These are phyloP conservation scores for Colletotrichum sp. DNA, from an alignment of 2,329 filamentous ascomycete species.

Conservation along the genomic window DNA sequence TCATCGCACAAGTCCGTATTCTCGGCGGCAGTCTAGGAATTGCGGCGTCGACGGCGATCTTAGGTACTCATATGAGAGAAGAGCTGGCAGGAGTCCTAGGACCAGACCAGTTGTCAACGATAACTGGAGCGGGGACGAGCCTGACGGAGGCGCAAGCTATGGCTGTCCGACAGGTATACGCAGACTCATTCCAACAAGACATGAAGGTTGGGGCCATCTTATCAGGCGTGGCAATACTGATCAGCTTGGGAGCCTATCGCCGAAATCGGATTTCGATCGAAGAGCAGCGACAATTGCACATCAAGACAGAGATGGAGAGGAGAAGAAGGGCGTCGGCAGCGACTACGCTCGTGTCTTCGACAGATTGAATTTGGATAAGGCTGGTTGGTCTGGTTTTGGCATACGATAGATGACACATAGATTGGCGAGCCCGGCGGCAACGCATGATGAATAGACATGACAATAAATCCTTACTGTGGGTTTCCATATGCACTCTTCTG, in stretches of 20 bases:
- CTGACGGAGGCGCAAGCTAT: constrained; percentile 33
- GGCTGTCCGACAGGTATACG: constrained; percentile 43
- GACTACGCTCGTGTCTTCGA: constrained; percentile 15
- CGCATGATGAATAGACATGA: background rate
- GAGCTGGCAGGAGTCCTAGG: constrained; percentile 33
- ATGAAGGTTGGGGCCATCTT: constrained; percentile 52
- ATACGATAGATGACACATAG: background rate
- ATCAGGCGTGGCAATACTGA: constrained; percentile 43
- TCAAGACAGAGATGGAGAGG: constrained; percentile 2
- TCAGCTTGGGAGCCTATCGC: constrained; percentile 44
- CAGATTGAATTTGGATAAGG: background rate
- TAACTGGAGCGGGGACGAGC: constrained; percentile 24
- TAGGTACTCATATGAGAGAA: constrained; percentile 35
- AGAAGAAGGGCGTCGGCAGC: constrained; percentile 8
- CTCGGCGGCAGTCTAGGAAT: constrained; percentile 61
- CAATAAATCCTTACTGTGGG: background rate
- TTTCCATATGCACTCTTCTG: background rate
- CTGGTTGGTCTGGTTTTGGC: background rate
- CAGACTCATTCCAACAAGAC: constrained; percentile 48
- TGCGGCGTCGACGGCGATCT: constrained; percentile 54
- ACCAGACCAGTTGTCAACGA: constrained; percentile 30
- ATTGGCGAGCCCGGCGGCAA: background rate
- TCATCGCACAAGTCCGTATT: constrained; percentile 56
- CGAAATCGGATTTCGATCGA: constrained; percentile 32
- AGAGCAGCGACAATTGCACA: constrained; percentile 26